A percentile compares a stretch with the other conserved stretches of the same genome.
Conservation (phyloP, 371 early-diverging fungal species). For the Mucor mucedo region DNA sequence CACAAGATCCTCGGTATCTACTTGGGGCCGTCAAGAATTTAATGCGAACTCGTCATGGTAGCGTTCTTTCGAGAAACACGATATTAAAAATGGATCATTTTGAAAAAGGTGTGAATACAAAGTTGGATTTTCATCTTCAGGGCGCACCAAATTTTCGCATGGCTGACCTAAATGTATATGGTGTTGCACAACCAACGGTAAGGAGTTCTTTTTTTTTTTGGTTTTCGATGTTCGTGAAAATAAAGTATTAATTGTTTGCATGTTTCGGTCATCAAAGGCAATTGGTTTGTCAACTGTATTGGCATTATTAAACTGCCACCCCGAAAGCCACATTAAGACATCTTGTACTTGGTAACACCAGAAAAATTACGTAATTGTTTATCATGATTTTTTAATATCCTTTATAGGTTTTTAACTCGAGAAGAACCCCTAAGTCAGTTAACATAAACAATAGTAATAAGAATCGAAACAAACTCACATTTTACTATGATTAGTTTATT, state of each 20-base stretch:
- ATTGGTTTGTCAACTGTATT: slow-evolving; percentile 67
- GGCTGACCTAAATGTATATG: slow-evolving; percentile 64
- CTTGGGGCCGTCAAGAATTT: slow-evolving; percentile 38
- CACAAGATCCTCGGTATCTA: slow-evolving; percentile 30
- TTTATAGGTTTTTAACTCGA: slow-evolving; percentile 67
- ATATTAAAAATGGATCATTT: slow-evolving; percentile 74
- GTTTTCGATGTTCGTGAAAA: too few species aligned
- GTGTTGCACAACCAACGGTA: slow-evolving; percentile 73
- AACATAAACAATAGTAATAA: not conserved
- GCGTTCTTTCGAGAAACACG: slow-evolving; percentile 60
- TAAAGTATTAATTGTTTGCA: not conserved
- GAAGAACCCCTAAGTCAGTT: slow-evolving; percentile 66
- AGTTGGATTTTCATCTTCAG: slow-evolving; percentile 66
- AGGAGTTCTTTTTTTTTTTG: not conserved
- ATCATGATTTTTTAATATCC: not conserved
- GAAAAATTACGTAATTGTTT: not conserved
- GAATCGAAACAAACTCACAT: not conserved
- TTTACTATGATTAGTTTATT: slow-evolving; percentile 40
- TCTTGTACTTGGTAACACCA: slow-evolving; percentile 47
- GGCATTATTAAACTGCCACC: slow-evolving; percentile 59
- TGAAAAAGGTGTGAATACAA: slow-evolving; percentile 59
- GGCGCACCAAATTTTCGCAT: slow-evolving; percentile 76
- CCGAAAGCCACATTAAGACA: slow-evolving; percentile 27
- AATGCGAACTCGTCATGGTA: slow-evolving; percentile 51
- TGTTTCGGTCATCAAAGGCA: slow-evolving; percentile 11